Evolutionary conservation across 202 grass and related monocot genomes (phyloP), one percentile per base, ranked within the genome.

Genomic region (Panicum virgatum): DNA sequence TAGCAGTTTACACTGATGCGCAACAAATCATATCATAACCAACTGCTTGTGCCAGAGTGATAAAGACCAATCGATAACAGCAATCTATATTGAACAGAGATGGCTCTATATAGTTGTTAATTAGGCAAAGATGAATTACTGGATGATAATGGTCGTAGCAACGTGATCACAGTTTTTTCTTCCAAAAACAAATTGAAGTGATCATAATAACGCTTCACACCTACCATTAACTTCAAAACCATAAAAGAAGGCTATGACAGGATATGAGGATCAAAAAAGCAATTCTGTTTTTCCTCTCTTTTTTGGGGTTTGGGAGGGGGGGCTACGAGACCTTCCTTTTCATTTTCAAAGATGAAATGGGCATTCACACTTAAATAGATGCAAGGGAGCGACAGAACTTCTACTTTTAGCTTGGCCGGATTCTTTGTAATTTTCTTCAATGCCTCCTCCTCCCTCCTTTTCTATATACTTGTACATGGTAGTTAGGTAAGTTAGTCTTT

Each of bases 1-100:
- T 73, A 68, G 62, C 61, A 84, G 80, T 84, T 79, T 74, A 25
- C 53, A 75, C 9, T 29, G 15, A 18, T 54, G 45, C 27, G 19
- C 76, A 76, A 85, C 45, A 18, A 34, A 63, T 69, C 43, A 80
- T 56, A 75, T 67, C 32, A 34, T 12, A 12, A 8, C 9, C 18
- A 38, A 61, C 34, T 34, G 69, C 20, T 83, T 8, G 7, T 56
- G 11, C n/a, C 1, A 8, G 37, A 67, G 58, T 66, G 20, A 66
- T 66, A 51, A 88, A 67, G 40, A 40, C n/a, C n/a, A 79, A 57
- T 51, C n/a, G 61, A 83, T 23, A 66, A 62, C 0, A 39, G 40
- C n/a, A 27, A 69, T 46, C 42, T 62, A 69, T 46, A 62, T 37
- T 76, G n/a, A 71, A 51, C 34, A 40, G 20, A 72, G 25, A 63